phyloP scores from a whole-genome alignment of 2,329 filamentous ascomycete genomes.

The Penicillium sp. region DNA sequence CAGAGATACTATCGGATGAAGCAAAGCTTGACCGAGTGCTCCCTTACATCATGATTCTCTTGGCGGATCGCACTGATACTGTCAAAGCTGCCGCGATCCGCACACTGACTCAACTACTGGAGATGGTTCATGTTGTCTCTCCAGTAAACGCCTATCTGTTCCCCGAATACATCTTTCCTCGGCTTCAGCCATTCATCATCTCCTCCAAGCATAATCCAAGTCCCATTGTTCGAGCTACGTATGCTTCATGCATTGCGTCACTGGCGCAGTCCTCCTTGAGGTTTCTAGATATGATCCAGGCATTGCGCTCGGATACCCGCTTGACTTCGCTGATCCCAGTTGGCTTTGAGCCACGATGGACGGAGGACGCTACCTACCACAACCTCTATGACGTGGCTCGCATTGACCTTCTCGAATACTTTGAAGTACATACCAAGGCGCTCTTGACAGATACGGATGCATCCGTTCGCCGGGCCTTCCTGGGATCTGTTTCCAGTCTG shows the following conservation, averaged over 20 bases:
- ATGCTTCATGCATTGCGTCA: constrained; percentile 88
- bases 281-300: constrained; percentile 89
- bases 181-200: constrained; percentile 59
- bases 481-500: constrained; percentile 86
- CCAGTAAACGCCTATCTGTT: constrained; percentile 69
- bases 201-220: constrained; percentile 58
- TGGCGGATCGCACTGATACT: constrained; percentile 79
- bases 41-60: constrained; percentile 80
- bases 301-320: constrained; percentile 79
- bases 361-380: constrained; percentile 70
- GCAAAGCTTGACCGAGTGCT: constrained; percentile 92
- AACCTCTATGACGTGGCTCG: constrained; percentile 87
- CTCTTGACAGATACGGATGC: constrained; percentile 85
- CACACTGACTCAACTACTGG: constrained; percentile 83
- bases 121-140: constrained; percentile 85
- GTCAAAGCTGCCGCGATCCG: constrained; percentile 85
- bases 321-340: constrained; percentile 76
- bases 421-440: constrained; percentile 85
- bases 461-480: constrained; percentile 84
- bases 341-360: constrained; percentile 68
- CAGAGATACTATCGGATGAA: constrained; percentile 89
- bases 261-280: constrained; percentile 81
- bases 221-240: constrained; percentile 79
- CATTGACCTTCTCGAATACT: constrained; percentile 75
- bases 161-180: constrained; percentile 65